These are phyloP conservation scores for Achlya hypogyna DNA, from an alignment of 352 stramenopile genomes.

Conservation along the genomic window DNA sequence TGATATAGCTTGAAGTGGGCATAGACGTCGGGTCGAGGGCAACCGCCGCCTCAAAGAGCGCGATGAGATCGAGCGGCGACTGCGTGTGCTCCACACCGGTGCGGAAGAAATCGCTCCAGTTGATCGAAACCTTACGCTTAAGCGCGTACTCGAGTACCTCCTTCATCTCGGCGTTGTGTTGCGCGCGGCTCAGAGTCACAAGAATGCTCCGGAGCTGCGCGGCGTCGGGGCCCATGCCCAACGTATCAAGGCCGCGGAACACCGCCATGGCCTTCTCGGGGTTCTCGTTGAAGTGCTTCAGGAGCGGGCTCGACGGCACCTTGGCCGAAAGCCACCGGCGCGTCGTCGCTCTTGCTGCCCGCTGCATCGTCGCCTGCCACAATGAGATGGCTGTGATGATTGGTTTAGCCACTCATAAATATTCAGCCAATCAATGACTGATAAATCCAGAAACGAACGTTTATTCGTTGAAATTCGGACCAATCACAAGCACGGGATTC, in stretches of 20 bases:
- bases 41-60: neutral
- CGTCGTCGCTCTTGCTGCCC: neutral
- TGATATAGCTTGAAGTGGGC: constrained; percentile 3
- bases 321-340: neutral
- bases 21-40: neutral
- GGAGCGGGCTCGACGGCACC: neutral
- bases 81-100: neutral
- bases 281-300: constrained; percentile 6
- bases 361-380: neutral
- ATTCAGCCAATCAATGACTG: neutral
- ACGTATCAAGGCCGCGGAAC: neutral
- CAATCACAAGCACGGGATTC: neutral
- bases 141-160: constrained; percentile 1
- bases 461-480: neutral
- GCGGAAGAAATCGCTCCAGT: constrained; percentile 5
- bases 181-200: neutral
- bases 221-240: neutral
- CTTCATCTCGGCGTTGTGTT: neutral
- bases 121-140: neutral
- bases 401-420: neutral
- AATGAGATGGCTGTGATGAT: neutral
- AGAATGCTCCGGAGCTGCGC: neutral
- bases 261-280: neutral
- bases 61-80: neutral
- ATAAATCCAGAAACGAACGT: neutral